A percentile compares a stretch with the other conserved stretches of the same genome.
Evolutionary conservation across 805 yeast genomes (phyloP).

Genomic region (Metschnikowia lochheadii): DNA sequence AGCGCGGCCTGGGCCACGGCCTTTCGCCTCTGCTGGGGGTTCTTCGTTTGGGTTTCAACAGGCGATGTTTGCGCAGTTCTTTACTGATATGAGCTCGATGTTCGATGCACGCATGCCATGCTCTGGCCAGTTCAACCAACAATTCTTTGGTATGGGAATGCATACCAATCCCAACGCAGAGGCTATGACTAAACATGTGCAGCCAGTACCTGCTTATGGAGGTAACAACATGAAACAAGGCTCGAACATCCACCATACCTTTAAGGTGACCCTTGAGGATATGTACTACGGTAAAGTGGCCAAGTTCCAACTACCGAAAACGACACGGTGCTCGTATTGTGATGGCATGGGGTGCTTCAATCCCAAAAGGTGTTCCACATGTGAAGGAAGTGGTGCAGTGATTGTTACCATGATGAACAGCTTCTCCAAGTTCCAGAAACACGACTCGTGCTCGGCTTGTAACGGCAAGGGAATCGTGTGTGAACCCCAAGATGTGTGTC

Average conservation of each 20-base stretch:
- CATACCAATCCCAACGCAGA: neutral
- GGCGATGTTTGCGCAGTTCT: slow-evolving; percentile 33
- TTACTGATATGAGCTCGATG: slow-evolving; percentile 30
- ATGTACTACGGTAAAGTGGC: slow-evolving; percentile 54
- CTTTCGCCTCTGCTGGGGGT: neutral
- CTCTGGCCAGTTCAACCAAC: neutral
- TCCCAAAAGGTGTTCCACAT: slow-evolving; percentile 31
- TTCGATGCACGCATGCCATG: slow-evolving; percentile 13
- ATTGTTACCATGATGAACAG: slow-evolving; percentile 42
- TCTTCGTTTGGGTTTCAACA: slow-evolving; percentile 12
- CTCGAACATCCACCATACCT: slow-evolving; percentile 50
- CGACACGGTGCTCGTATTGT: slow-evolving; percentile 47
- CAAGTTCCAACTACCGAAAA: slow-evolving; percentile 52
- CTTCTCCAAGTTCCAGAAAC: slow-evolving; percentile 38
- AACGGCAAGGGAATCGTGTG: slow-evolving; percentile 32
- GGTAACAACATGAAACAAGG: slow-evolving; percentile 8
- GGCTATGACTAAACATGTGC: slow-evolving; percentile 5
- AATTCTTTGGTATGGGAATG: slow-evolving; percentile 6
- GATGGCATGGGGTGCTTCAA: slow-evolving; percentile 49
- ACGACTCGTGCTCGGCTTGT: slow-evolving; percentile 31
- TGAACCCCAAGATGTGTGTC: slow-evolving; percentile 22
- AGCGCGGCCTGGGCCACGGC: neutral
- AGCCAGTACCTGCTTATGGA: slow-evolving; percentile 9
- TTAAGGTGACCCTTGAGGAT: slow-evolving; percentile 51
- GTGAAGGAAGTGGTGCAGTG: slow-evolving; percentile 45